phyloP scores from a whole-genome alignment of 2,329 filamentous ascomycete species.

The Penicillium sp. region DNA sequence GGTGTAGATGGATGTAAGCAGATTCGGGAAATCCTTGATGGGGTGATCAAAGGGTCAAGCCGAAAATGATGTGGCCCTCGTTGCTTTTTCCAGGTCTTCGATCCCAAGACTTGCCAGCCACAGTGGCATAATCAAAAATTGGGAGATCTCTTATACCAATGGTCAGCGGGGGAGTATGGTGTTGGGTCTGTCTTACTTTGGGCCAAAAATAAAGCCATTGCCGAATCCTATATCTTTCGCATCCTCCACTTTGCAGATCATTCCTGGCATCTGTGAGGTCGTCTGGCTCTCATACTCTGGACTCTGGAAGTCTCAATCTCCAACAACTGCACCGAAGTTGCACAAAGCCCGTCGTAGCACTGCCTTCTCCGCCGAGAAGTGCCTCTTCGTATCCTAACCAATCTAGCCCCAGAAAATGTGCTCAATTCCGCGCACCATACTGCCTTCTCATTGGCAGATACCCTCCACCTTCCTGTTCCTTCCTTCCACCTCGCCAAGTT shows the following conservation, averaged over 20 bases:
- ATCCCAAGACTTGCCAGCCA: not conserved
- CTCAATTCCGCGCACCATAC: slow-evolving; percentile 28
- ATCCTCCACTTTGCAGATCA: not conserved
- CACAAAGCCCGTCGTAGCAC: not conserved
- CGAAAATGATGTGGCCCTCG: slow-evolving; percentile 13
- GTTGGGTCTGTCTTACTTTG: slow-evolving; percentile 6
- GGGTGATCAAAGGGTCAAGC: slow-evolving; percentile 60
- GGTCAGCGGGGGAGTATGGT: slow-evolving; percentile 21
- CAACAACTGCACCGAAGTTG: not conserved
- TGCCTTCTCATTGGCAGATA: slow-evolving; percentile 4
- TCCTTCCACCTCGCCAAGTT: not conserved
- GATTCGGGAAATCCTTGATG: slow-evolving; percentile 79
- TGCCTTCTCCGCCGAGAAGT: not conserved
- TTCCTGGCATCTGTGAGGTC: not conserved
- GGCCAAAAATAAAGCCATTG: not conserved
- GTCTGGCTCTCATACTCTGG: not conserved
- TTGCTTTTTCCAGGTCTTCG: not conserved
- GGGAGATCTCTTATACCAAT: slow-evolving; percentile 5
- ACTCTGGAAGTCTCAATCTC: not conserved
- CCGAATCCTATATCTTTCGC: not conserved
- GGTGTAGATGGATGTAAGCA: slow-evolving; percentile 91
- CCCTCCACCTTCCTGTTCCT: not conserved
- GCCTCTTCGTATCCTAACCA: not conserved
- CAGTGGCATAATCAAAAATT: not conserved
- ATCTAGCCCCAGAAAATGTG: slow-evolving; percentile 26